Conservation (phyloP, 257 asterid species). For the Paraleonurus japonicus region DNA sequence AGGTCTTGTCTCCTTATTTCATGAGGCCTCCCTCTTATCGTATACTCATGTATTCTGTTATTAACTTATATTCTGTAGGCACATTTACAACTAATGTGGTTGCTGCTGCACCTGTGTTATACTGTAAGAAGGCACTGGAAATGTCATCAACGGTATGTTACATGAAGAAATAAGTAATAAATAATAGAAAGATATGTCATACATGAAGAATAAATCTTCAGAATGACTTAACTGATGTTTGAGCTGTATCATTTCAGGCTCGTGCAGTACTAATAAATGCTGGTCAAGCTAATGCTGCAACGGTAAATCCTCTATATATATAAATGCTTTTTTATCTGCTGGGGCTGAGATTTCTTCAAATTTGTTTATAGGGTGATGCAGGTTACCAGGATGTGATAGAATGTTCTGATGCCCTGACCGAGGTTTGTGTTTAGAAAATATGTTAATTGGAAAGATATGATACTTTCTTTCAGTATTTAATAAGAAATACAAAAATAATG, state of each 20-base stretch:
- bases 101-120: conserved; percentile 96
- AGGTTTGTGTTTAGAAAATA: conserved; percentile 39
- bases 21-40: neutral
- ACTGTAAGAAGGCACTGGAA: conserved; percentile 74
- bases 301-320: conserved; percentile 57
- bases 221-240: conserved; percentile 26
- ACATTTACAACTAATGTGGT: conserved; percentile 86
- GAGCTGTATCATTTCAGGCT: conserved; percentile 59
- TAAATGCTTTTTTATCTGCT: neutral
- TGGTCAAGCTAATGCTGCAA: conserved; percentile 99
- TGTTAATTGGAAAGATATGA: neutral
- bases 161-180: neutral
- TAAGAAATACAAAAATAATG: neutral
- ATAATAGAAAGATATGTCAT: neutral
- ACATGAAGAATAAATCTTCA: neutral
- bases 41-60: neutral
- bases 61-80: conserved; percentile 46
- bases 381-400: conserved; percentile 92
- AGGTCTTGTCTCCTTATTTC: conserved; percentile 40
- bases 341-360: conserved; percentile 24
- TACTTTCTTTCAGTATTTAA: conserved; percentile 9
- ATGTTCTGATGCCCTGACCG: conserved; percentile 70
- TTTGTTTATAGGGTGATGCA: conserved; percentile 79
- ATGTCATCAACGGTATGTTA: conserved; percentile 68
- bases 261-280: conserved; percentile 97